Conservation (phyloP, 2,329 filamentous ascomycete genomes). For the Teratosphaeria destructans region DNA sequence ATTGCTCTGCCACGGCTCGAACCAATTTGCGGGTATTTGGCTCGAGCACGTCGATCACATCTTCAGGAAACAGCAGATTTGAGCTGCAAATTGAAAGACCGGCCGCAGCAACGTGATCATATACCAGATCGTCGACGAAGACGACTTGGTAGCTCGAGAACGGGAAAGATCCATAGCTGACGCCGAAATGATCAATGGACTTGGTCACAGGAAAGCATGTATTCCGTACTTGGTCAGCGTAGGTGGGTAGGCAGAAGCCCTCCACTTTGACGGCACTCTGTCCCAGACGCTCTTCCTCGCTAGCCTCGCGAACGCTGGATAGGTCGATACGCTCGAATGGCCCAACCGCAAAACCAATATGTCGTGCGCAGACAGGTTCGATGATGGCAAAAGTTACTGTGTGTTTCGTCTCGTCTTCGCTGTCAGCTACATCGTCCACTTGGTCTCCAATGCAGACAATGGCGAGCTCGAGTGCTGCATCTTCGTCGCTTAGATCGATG, state of each 20-base stretch:
- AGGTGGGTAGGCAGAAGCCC: conserved; percentile 80
- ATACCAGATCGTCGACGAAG: conserved; percentile 80
- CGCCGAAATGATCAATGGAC: conserved; percentile 83
- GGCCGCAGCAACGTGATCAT: conserved; percentile 65
- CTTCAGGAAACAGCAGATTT: conserved; percentile 71
- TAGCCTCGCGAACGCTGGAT: conserved; percentile 69
- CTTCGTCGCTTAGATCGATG: conserved; percentile 55
- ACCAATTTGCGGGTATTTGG: conserved; percentile 71
- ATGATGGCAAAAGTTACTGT: conserved; percentile 74
- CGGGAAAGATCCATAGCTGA: conserved; percentile 81
- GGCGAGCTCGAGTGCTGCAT: conserved; percentile 77
- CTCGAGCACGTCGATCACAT: conserved; percentile 76
- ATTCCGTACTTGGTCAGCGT: conserved; percentile 72
- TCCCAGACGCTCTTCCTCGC: conserved; percentile 83
- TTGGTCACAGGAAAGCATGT: conserved; percentile 76
- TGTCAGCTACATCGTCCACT: conserved; percentile 68
- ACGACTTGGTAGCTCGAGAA: conserved; percentile 87
- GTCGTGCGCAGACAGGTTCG: conserved; percentile 68
- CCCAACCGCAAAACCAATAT: conserved; percentile 86
- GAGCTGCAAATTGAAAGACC: conserved; percentile 82
- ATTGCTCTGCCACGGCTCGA: conserved; percentile 79
- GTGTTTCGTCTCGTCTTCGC: conserved; percentile 69
- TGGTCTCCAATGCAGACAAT: conserved; percentile 86
- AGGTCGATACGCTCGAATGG: conserved; percentile 92
- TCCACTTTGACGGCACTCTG: conserved; percentile 80